Conservation (phyloP, 306 rosid genomes). For the Lablab purpureus region DNA sequence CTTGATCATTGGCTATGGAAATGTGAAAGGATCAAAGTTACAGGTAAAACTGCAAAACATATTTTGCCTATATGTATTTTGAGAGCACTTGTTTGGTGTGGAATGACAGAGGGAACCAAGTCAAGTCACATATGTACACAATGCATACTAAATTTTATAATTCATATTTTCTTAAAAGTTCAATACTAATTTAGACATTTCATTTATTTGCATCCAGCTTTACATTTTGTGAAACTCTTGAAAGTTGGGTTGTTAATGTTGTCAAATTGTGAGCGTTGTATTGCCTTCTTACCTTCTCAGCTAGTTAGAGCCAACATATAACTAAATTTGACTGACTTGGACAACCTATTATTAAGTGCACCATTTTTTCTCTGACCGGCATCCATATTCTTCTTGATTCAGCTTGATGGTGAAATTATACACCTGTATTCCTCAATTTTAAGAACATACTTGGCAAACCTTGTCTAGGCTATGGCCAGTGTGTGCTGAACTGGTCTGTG, state of each 20-base stretch:
- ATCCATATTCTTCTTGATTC: background rate
- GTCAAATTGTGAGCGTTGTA: slow-evolving; percentile 7
- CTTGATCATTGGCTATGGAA: background rate
- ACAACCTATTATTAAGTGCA: background rate
- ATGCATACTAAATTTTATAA: background rate
- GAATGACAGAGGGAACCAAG: slow-evolving; percentile 16
- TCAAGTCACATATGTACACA: background rate
- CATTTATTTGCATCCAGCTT: background rate
- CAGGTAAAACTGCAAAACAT: slow-evolving; percentile 25
- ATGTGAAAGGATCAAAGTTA: slow-evolving; percentile 17
- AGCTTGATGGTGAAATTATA: background rate
- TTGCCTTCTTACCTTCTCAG: slow-evolving; percentile 27
- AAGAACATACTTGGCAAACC: slow-evolving; percentile 11
- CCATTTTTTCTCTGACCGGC: slow-evolving; percentile 9
- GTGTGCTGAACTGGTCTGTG: background rate
- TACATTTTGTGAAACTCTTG: background rate
- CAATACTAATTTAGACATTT: background rate
- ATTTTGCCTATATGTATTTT: background rate
- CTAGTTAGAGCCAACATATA: background rate
- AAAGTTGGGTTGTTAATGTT: background rate
- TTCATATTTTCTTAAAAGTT: background rate
- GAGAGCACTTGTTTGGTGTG: slow-evolving; percentile 2
- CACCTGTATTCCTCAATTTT: background rate
- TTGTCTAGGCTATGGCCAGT: background rate
- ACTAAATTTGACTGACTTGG: slow-evolving; percentile 18